These are phyloP conservation scores for Amesomyces nigricolor DNA, from an alignment of 2,329 filamentous ascomycete genomes.

Conservation along the genomic window DNA sequence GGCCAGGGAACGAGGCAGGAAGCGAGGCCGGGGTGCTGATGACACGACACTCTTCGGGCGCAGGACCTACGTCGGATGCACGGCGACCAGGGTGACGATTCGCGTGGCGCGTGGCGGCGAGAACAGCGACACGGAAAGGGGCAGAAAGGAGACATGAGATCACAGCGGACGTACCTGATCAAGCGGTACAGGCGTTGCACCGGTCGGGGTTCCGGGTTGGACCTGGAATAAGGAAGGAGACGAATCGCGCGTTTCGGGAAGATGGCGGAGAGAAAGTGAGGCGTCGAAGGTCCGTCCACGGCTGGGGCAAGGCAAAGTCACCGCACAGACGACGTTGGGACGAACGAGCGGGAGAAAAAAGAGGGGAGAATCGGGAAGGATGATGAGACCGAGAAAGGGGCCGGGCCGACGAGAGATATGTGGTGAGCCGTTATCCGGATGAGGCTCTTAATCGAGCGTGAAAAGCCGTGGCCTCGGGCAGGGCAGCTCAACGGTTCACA, in stretches of 20 bases:
- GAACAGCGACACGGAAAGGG: not conserved
- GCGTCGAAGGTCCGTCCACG: slow-evolving; percentile 6
- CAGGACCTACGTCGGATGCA: not conserved
- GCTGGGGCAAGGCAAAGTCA: not conserved
- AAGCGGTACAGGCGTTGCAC: slow-evolving; percentile 16
- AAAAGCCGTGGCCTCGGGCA: not conserved
- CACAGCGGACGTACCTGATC: slow-evolving; percentile 16
- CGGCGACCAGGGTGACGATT: slow-evolving; percentile 5
- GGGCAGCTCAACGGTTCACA: not conserved
- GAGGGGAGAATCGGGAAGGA: not conserved
- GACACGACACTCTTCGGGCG: not conserved
- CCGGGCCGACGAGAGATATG: no score
- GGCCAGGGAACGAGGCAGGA: slow-evolving; percentile 5
- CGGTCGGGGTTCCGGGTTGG: slow-evolving; percentile 21
- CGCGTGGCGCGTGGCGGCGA: not conserved
- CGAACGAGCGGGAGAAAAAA: not conserved
- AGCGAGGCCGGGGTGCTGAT: slow-evolving; percentile 18
- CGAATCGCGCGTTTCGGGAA: not conserved
- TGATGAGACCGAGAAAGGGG: not conserved
- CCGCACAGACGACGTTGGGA: slow-evolving; percentile 10
- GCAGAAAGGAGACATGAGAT: slow-evolving; percentile 4
- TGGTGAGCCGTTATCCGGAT: not conserved
- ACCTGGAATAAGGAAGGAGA: slow-evolving; percentile 9
- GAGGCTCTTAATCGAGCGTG: not conserved
- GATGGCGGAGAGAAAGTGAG: not conserved